Evolutionary conservation across 176 grass and related monocot species (phyloP).

Genomic region (Cenchrus fungigraminus): DNA sequence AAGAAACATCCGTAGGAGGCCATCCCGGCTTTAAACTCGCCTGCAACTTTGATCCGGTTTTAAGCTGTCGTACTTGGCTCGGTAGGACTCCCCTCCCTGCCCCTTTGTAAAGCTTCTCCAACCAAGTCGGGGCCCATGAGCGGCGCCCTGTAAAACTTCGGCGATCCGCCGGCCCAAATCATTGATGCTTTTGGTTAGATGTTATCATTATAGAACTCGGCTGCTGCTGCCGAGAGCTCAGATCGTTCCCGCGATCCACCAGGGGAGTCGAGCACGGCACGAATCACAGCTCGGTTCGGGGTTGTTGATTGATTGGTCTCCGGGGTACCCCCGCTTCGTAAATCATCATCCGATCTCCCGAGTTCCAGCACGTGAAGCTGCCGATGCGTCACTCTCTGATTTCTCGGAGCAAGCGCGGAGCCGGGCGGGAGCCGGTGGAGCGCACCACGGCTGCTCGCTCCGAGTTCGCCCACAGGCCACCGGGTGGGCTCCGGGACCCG

Average conservation of each 20-base stretch:
- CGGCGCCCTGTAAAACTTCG: conserved; percentile 20
- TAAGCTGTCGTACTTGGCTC: not conserved
- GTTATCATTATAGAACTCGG: not conserved
- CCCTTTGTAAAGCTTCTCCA: not conserved
- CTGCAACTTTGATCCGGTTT: conserved; percentile 10
- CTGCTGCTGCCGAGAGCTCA: not conserved
- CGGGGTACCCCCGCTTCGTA: no score
- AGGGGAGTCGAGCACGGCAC: not conserved
- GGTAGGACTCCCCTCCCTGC: not conserved
- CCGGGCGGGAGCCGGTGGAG: no score
- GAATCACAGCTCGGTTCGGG: not conserved
- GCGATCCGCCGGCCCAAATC: conserved; percentile 3
- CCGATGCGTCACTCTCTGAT: not conserved
- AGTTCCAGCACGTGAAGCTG: conserved; percentile 1
- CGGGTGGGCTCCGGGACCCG: not conserved
- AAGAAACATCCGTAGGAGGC: conserved; percentile 8
- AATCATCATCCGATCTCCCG: not conserved
- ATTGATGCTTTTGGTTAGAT: conserved; percentile 3
- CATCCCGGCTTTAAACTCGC: conserved; percentile 29
- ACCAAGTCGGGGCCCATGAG: not conserved
- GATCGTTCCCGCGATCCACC: not conserved
- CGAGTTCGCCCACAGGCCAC: not conserved
- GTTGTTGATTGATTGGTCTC: not conserved
- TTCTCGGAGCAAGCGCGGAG: not conserved
- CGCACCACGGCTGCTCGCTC: not conserved